phyloP scores from a whole-genome alignment of 768 basidiomycete genomes.

The Podaxis sp. region DNA sequence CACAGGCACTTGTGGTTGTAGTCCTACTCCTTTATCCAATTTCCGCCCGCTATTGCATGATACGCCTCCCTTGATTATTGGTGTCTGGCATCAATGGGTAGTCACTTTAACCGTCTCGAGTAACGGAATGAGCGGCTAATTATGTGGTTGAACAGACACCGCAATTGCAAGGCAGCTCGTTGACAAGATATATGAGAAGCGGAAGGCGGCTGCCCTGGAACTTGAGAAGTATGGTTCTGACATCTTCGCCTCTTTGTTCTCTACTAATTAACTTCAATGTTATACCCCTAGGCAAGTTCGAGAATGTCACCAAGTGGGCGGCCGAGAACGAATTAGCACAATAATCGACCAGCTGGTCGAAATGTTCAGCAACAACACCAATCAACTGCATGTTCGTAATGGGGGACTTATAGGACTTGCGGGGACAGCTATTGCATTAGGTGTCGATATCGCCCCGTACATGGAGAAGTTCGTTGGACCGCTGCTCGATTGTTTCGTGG shows the following conservation, averaged over 20 bases:
- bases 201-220: conserved; percentile 93
- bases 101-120: neutral
- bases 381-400: conserved; percentile 87
- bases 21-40: neutral
- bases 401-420: conserved; percentile 96
- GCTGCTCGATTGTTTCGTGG: conserved; percentile 88
- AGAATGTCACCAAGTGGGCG: conserved; percentile 81
- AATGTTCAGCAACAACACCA: conserved; percentile 83
- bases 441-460: conserved; percentile 90
- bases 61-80: neutral
- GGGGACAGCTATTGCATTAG: conserved; percentile 94
- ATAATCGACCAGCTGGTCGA: conserved; percentile 95
- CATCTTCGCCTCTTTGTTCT: neutral
- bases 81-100: conserved; percentile 10
- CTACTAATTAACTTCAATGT: neutral
- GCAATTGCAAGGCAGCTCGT: conserved; percentile 78
- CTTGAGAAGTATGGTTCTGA: conserved; percentile 78
- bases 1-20: neutral
- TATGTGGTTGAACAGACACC: conserved; percentile 46
- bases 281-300: conserved; percentile 65
- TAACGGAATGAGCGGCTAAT: neutral
- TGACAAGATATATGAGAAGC: conserved; percentile 96
- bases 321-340: conserved; percentile 75
- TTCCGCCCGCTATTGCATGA: conserved; percentile 3
- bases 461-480: conserved; percentile 92